Percentiles rank a stretch among this genome's conserved stretches.
Evolutionary conservation across 1,284 basidiomycete species (phyloP).

Genomic region (Apiotrichum sp.): DNA sequence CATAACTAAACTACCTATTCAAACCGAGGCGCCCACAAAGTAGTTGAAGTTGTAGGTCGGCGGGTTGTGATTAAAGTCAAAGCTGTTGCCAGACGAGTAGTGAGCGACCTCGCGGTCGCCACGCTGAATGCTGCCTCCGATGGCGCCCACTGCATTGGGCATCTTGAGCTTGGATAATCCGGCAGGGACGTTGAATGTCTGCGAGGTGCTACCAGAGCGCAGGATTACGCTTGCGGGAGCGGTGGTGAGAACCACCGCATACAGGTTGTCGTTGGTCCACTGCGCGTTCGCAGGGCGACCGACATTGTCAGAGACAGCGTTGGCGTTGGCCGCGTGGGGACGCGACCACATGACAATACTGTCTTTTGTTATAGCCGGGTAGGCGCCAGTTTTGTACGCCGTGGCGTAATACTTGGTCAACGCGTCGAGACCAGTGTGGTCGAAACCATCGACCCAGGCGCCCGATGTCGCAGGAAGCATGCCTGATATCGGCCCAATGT

Average conservation of each 20-base stretch:
- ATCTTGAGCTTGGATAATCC: slow-evolving; percentile 65
- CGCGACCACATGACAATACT: slow-evolving; percentile 66
- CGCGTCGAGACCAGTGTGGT: slow-evolving; percentile 50
- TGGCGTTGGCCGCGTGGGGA: slow-evolving; percentile 59
- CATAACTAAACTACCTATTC: neutral
- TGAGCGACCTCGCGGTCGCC: slow-evolving; percentile 51
- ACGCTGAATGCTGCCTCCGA: slow-evolving; percentile 58
- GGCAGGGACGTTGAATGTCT: slow-evolving; percentile 53
- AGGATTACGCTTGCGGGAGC: slow-evolving; percentile 54
- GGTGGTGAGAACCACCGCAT: slow-evolving; percentile 63
- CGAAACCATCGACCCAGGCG: slow-evolving; percentile 59
- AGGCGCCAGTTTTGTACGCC: slow-evolving; percentile 68
- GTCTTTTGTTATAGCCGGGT: slow-evolving; percentile 60
- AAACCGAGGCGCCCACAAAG: slow-evolving; percentile 33
- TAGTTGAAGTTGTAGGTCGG: slow-evolving; percentile 47
- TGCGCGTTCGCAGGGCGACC: slow-evolving; percentile 35
- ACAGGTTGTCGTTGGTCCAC: slow-evolving; percentile 50
- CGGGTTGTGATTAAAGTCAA: slow-evolving; percentile 34
- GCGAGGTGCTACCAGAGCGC: slow-evolving; percentile 50
- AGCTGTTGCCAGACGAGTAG: slow-evolving; percentile 31
- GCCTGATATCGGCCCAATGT: slow-evolving; percentile 45
- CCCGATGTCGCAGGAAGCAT: slow-evolving; percentile 26
- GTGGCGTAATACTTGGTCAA: slow-evolving; percentile 58
- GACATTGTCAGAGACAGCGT: slow-evolving; percentile 33
- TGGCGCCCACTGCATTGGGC: slow-evolving; percentile 56